Base-by-base conservation (phyloP, 768 basidiomycete genomes). In the Chalciporus chontae region DNA sequence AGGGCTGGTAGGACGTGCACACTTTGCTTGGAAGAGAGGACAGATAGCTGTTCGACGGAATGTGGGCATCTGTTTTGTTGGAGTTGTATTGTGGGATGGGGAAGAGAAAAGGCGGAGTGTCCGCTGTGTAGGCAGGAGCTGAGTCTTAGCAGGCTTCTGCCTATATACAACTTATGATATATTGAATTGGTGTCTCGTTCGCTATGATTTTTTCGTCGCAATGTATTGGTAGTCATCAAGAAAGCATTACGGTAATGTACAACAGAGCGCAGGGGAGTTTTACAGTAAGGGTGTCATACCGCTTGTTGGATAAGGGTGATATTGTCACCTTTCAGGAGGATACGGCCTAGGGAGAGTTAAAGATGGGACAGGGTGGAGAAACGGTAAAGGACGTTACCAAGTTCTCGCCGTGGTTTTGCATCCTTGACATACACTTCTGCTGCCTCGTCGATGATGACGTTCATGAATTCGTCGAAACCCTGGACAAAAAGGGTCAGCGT, bases 381-480 rank as follows among this genome's bases (percentile, higher is more conserved):
- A 51, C 45, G 43, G 45, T 18, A n/a, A 37, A 40, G 37, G 9
- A 69, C 81, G 48, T 2, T 56, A 93, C 94, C 94, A 36, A 98
- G 75, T 54, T 91, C 84, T 70, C 83, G 74, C 60, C 87, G 77
- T 40, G 91, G 88, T 71, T 94, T 90, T 47, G 81, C 84, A 53
- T 91, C 92, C 67, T 93, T 92, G 43, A 94, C 83, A 63, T 83
- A 95, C 10, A 96, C 85, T 69, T 99, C 95, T 45, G 82, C 80
- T 39, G 94, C 92, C 43, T 96, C 90, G 59, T 99, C 95, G 19
- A 99, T 72, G 31, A 97, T 90, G 26, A 99, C 72, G 65, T 99
- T 99, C 95, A 99, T 99, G 72, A 97, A 99, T 69, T 99, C 95
- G 66, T 99, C 95, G 61, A 99, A 99, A 36, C 95, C 94, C 95